Percentiles rank a stretch among this genome's conserved stretches.
These are phyloP conservation scores for Tetrapisispora nanseiensis DNA, from an alignment of 805 yeast genomes.

Conservation along the genomic window DNA sequence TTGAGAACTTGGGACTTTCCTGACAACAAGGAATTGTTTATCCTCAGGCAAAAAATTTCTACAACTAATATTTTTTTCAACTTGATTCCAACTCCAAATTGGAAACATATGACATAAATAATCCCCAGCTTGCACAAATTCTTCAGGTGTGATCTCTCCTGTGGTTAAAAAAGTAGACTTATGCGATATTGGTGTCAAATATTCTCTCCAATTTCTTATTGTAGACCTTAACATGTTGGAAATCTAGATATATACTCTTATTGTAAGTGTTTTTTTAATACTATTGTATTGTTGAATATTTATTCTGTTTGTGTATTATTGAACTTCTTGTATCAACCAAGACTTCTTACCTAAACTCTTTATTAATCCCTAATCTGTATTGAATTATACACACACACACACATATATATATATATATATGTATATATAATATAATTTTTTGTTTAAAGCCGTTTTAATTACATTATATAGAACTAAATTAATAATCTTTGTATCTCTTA, in stretches of 20 bases:
- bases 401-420: too few species aligned
- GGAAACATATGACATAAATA: slow-evolving; percentile 86
- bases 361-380: too few species aligned
- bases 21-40: slow-evolving; percentile 80
- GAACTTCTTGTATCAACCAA: too few species aligned
- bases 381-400: too few species aligned
- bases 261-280: neutral
- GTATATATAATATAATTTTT: too few species aligned
- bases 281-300: neutral
- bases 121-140: slow-evolving; percentile 90
- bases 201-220: slow-evolving; percentile 78
- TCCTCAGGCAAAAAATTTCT: slow-evolving; percentile 69
- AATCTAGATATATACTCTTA: neutral
- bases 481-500: too few species aligned
- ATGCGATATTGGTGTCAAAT: slow-evolving; percentile 82
- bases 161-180: slow-evolving; percentile 76
- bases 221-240: slow-evolving; percentile 58
- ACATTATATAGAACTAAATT: too few species aligned
- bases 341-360: too few species aligned
- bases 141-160: slow-evolving; percentile 93
- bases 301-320: too few species aligned
- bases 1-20: slow-evolving; percentile 77
- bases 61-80: slow-evolving; percentile 30
- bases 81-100: slow-evolving; percentile 84
- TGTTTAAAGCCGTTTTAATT: too few species aligned